Conservation (phyloP, 2,329 filamentous ascomycete species). For the Fusarium keratoplasticum region DNA sequence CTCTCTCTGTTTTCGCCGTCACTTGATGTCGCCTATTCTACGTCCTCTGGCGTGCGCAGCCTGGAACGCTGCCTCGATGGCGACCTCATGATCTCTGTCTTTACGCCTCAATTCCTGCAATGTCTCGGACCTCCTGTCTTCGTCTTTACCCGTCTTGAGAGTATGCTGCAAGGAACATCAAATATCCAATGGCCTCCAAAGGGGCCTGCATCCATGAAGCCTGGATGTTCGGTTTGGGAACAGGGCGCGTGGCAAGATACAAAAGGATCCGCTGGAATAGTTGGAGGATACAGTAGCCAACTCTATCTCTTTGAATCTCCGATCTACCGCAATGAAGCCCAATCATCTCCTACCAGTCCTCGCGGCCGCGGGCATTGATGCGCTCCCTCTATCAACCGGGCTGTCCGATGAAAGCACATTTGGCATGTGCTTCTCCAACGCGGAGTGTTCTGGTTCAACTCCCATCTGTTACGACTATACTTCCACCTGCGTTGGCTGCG, state of each 20-base stretch:
- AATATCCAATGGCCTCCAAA: not conserved
- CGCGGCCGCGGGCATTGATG: not conserved
- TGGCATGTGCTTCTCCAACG: not conserved
- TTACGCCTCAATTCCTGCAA: not conserved
- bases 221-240: not conserved
- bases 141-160: not conserved
- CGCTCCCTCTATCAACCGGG: not conserved
- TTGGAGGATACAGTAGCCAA: not conserved
- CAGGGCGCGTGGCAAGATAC: not conserved
- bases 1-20: not conserved
- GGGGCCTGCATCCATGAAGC: not conserved
- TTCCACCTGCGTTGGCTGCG: not conserved
- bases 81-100: not conserved
- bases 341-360: not conserved
- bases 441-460: not conserved
- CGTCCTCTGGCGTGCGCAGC: not conserved
- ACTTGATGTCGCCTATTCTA: not conserved
- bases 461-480: not conserved
- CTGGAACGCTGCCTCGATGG: not conserved
- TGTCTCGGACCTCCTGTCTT: not conserved
- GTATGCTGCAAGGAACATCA: not conserved
- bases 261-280: not conserved
- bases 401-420: not conserved
- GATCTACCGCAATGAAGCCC: not conserved
- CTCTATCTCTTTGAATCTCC: not conserved